These are phyloP conservation scores for Pyricularia sp. DNA, from an alignment of 2,329 filamentous ascomycete genomes.

Conservation along the genomic window DNA sequence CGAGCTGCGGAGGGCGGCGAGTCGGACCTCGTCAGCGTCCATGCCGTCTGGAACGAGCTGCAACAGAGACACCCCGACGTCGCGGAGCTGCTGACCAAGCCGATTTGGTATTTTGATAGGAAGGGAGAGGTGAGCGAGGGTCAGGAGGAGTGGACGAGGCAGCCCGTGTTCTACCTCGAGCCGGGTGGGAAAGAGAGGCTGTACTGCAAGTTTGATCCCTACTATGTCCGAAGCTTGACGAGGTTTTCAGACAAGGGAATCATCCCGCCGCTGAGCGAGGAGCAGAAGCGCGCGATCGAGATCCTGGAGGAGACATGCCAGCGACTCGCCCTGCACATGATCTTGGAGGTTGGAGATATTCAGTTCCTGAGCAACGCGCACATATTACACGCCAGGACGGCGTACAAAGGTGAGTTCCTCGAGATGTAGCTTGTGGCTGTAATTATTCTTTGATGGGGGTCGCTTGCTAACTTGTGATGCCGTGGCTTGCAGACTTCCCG, in stretches of 20 bases:
- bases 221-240: slow-evolving; percentile 65
- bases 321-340: slow-evolving; percentile 65
- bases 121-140: slow-evolving; percentile 71
- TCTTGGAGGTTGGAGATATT: slow-evolving; percentile 76
- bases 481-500: slow-evolving; percentile 28
- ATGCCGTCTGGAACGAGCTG: slow-evolving; percentile 71
- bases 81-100: slow-evolving; percentile 58
- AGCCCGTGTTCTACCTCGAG: slow-evolving; percentile 66
- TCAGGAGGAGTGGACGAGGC: slow-evolving; percentile 61
- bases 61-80: slow-evolving; percentile 66
- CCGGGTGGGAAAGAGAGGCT: slow-evolving; percentile 50
- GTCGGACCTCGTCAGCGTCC: slow-evolving; percentile 65
- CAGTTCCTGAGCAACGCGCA: slow-evolving; percentile 77
- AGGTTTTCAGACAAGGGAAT: slow-evolving; percentile 62
- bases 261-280: slow-evolving; percentile 58
- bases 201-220: slow-evolving; percentile 82
- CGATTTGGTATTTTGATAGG: slow-evolving; percentile 85
- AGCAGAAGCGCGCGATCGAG: slow-evolving; percentile 53
- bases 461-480: slow-evolving; percentile 1
- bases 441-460: not conserved
- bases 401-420: slow-evolving; percentile 43
- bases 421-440: not conserved
- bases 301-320: slow-evolving; percentile 68
- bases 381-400: slow-evolving; percentile 68
- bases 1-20: slow-evolving; percentile 71